These are phyloP conservation scores for Dalbergia oliveri DNA, from an alignment of 306 rosid species.

Conservation along the genomic window DNA sequence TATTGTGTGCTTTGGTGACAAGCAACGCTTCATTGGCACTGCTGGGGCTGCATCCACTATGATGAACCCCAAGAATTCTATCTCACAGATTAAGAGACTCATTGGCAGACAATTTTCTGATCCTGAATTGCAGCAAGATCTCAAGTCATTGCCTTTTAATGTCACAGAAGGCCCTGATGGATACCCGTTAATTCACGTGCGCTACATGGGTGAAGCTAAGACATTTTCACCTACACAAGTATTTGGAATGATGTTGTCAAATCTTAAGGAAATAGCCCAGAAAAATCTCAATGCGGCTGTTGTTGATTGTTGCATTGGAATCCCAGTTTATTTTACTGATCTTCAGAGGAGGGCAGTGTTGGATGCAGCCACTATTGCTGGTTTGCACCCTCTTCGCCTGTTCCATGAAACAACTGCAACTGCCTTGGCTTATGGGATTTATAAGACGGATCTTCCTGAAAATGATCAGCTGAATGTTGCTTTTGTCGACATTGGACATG, in stretches of 20 bases:
- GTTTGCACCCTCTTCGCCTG: constrained; percentile 87
- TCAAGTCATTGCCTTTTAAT: constrained; percentile 73
- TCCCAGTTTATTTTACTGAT: constrained; percentile 92
- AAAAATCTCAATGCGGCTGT: constrained; percentile 86
- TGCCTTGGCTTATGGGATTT: constrained; percentile 95
- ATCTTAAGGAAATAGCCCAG: constrained; percentile 83
- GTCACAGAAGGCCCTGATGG: constrained; percentile 92
- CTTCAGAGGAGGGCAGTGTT: constrained; percentile 91
- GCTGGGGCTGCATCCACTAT: constrained; percentile 94
- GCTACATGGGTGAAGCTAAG: constrained; percentile 74
- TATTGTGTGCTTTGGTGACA: constrained; percentile 94
- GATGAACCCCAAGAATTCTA: constrained; percentile 95
- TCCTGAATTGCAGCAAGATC: constrained; percentile 83
- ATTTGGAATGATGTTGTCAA: constrained; percentile 78
- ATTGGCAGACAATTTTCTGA: constrained; percentile 80
- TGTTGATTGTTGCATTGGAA: constrained; percentile 93
- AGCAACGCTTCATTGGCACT: constrained; percentile 92
- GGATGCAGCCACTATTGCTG: constrained; percentile 93
- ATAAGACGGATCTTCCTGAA: constrained; percentile 93
- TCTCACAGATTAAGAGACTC: constrained; percentile 82
- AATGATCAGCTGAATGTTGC: constrained; percentile 87
- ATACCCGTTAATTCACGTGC: constrained; percentile 77
- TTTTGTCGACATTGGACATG: constrained; percentile 93
- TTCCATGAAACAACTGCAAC: constrained; percentile 94
- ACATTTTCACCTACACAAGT: constrained; percentile 87